Conservation (phyloP, 805 yeast genomes). For the Ogataea minuta region DNA sequence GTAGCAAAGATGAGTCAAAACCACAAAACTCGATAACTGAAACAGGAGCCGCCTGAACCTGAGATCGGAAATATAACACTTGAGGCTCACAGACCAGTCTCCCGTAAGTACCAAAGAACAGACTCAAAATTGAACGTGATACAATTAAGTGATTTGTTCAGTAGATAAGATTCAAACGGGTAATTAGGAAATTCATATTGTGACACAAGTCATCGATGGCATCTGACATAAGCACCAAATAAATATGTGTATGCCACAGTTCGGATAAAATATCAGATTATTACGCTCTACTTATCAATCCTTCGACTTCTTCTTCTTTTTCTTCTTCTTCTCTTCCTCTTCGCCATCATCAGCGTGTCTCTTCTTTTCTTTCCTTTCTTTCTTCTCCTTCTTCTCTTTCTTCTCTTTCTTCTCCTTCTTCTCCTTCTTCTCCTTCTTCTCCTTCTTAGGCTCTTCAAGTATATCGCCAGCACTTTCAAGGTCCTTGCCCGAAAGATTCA, state of each 20-base stretch:
- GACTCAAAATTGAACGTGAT: background rate
- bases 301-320: constrained; percentile 32
- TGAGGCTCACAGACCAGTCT: constrained; percentile 1
- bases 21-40: too few species aligned
- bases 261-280: constrained; percentile 4
- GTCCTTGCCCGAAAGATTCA: constrained; percentile 53
- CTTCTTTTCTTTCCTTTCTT: constrained; percentile 31
- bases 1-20: background rate
- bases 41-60: background rate
- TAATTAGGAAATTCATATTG: background rate
- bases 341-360: constrained; percentile 20
- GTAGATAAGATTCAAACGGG: constrained; percentile 6
- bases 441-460: constrained; percentile 34
- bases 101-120: background rate
- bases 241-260: background rate
- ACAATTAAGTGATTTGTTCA: background rate
- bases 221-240: constrained; percentile 5
- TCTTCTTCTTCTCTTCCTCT: constrained; percentile 18
- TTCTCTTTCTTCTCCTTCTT: constrained; percentile 46
- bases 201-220: constrained; percentile 2
- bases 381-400: constrained; percentile 35
- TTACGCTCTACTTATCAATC: constrained; percentile 13
- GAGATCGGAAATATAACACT: background rate
- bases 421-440: constrained; percentile 40
- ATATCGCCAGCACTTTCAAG: constrained; percentile 29